Conservation (phyloP, 768 basidiomycete species). For the Leccinum arenicola region DNA sequence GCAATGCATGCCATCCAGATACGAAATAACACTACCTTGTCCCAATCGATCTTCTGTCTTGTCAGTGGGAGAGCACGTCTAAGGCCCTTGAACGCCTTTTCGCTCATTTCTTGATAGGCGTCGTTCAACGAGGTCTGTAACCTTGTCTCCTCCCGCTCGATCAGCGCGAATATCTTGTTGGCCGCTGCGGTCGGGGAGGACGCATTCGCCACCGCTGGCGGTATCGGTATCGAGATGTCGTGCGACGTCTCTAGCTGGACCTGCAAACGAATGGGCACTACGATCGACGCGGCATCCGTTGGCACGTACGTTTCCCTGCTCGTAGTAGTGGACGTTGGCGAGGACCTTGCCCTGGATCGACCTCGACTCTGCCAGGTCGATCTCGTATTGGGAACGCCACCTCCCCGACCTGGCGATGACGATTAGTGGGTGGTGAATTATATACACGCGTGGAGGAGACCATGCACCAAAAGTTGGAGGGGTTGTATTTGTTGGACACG, state of each 20-base stretch:
- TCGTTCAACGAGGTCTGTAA: constrained; percentile 81
- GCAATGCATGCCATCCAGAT: neutral
- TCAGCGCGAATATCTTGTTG: constrained; percentile 74
- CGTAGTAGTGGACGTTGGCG: constrained; percentile 94
- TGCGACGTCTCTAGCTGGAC: constrained; percentile 88
- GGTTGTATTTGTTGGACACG: constrained; percentile 89
- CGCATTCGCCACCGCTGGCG: constrained; percentile 52
- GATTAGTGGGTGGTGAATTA: neutral
- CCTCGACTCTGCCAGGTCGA: constrained; percentile 59
- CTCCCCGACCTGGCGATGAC: constrained; percentile 72
- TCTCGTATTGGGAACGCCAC: constrained; percentile 85
- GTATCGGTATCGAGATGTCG: constrained; percentile 60
- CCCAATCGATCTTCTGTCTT: constrained; percentile 94
- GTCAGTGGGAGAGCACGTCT: constrained; percentile 90
- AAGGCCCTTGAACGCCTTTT: constrained; percentile 90
- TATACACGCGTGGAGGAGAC: neutral
- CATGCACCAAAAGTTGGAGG: constrained; percentile 84
- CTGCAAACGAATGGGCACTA: constrained; percentile 36
- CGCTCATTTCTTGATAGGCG: constrained; percentile 85
- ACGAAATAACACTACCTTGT: constrained; percentile 54
- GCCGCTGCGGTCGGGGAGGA: constrained; percentile 50
- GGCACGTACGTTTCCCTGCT: constrained; percentile 78
- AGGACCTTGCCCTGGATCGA: constrained; percentile 70
- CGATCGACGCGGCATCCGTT: constrained; percentile 33
- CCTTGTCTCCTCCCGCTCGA: constrained; percentile 74